phyloP scores from a whole-genome alignment of 805 yeast genomes.

The Gaillardinia entomophila region DNA sequence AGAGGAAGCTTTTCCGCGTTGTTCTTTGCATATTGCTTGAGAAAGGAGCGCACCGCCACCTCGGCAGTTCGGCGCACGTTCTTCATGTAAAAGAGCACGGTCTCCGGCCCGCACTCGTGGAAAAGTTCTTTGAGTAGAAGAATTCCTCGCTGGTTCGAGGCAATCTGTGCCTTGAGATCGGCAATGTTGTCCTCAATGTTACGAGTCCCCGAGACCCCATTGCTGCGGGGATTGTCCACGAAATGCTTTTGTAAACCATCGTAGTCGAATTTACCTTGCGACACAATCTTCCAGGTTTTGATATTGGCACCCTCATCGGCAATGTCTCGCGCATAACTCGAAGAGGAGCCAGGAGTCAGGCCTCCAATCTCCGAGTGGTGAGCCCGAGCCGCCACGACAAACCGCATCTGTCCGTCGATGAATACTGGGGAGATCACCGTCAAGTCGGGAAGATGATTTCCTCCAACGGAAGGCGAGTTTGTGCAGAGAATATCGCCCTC shows the following conservation, averaged over 20 bases:
- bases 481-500: conserved; percentile 75
- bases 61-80: conserved; percentile 1
- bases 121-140: neutral
- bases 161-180: conserved; percentile 79
- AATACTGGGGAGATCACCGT: conserved; percentile 18
- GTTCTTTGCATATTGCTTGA: conserved; percentile 27
- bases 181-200: conserved; percentile 14
- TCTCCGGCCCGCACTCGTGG: neutral
- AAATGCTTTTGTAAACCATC: conserved; percentile 11
- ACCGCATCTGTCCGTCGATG: conserved; percentile 8
- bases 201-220: conserved; percentile 15
- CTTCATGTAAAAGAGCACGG: conserved; percentile 1
- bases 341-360: conserved; percentile 13
- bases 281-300: conserved; percentile 12
- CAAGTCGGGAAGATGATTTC: conserved; percentile 77
- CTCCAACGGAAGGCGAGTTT: conserved; percentile 81
- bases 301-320: conserved; percentile 16
- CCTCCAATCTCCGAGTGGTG: conserved; percentile 22
- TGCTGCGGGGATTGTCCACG: conserved; percentile 10
- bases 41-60: conserved; percentile 9
- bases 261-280: conserved; percentile 12
- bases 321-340: conserved; percentile 13
- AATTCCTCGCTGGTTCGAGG: conserved; percentile 59
- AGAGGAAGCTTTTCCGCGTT: conserved; percentile 29
- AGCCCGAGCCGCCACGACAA: conserved; percentile 14